These are phyloP conservation scores for Beta corolliflora DNA, from an alignment of 179 eudicot genomes.

Conservation along the genomic window DNA sequence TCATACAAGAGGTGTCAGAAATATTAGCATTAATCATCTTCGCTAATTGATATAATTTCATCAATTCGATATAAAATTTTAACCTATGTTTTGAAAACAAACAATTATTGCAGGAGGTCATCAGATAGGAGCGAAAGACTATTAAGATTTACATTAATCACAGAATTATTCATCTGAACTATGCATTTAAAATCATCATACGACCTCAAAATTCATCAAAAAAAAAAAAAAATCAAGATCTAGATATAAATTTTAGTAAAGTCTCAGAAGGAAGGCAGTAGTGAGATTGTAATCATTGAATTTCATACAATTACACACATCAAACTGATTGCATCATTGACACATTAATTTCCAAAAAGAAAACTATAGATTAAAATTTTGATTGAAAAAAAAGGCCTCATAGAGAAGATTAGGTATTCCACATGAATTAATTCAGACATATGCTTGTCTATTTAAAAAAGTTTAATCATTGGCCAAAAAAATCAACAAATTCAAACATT, in stretches of 20 bases:
- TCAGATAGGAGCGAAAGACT: conserved; percentile 97
- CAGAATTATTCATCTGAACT: conserved; percentile 55
- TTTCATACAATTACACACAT: background rate
- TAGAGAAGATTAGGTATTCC: conserved; percentile 55
- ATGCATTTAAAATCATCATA: conserved; percentile 57
- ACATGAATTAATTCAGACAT: conserved; percentile 53
- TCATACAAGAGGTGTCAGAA: conserved; percentile 58
- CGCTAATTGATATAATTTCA: background rate
- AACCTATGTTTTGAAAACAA: background rate
- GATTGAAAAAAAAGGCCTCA: conserved; percentile 39
- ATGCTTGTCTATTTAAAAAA: conserved; percentile 50
- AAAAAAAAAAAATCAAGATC: background rate
- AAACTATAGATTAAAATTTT: background rate
- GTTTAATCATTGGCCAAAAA: conserved; percentile 51
- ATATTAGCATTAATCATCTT: conserved; percentile 32
- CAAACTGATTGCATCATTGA: background rate
- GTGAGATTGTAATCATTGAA: conserved; percentile 21
- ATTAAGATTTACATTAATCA: conserved; percentile 46
- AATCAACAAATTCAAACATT: background rate
- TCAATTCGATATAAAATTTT: background rate
- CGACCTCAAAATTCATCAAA: conserved; percentile 21
- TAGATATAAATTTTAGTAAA: too few relatives aligned
- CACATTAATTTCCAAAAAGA: background rate
- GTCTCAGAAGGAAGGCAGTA: conserved; percentile 55
- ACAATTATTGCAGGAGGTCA: too few relatives aligned